phyloP scores from a whole-genome alignment of 2,329 filamentous ascomycete genomes.

The Talaromyces sp. region DNA sequence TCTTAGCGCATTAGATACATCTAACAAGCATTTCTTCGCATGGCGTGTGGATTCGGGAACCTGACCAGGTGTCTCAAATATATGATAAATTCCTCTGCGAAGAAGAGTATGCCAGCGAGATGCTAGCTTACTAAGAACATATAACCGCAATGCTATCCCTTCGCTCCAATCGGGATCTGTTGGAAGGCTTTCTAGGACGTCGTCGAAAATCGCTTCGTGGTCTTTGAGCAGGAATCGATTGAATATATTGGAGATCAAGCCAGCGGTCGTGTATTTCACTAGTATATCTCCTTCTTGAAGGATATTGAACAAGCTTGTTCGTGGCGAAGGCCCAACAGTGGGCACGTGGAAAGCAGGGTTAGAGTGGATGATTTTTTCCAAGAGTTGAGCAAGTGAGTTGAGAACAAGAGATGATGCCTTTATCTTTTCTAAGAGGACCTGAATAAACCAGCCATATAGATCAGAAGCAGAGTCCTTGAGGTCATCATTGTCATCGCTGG shows the following conservation, averaged over 20 bases:
- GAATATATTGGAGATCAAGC: conserved; percentile 69
- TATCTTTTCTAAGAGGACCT: conserved; percentile 61
- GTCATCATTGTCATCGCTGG: conserved; percentile 49
- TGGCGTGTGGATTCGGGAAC: conserved; percentile 63
- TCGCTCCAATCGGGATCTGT: conserved; percentile 66
- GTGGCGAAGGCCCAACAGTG: conserved; percentile 56
- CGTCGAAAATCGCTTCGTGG: conserved; percentile 79
- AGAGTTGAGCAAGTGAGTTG: conserved; percentile 61
- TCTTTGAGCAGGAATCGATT: conserved; percentile 73
- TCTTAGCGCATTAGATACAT: conserved; percentile 61
- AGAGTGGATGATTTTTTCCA: conserved; percentile 65
- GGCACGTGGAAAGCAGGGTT: conserved; percentile 63
- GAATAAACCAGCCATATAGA: conserved; percentile 74
- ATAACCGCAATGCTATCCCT: conserved; percentile 78
- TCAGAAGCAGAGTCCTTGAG: conserved; percentile 66
- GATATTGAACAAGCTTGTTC: conserved; percentile 71
- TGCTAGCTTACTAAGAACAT: conserved; percentile 71
- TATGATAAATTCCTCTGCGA: conserved; percentile 82
- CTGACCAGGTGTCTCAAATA: conserved; percentile 83
- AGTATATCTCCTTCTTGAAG: conserved; percentile 61
- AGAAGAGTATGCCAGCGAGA: conserved; percentile 82
- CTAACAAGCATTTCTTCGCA: conserved; percentile 65
- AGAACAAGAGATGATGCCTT: conserved; percentile 67
- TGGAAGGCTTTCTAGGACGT: conserved; percentile 77
- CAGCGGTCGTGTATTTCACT: conserved; percentile 72